These are phyloP conservation scores for Vitellaria paradoxa DNA, from an alignment of 179 eudicot genomes.

Conservation along the genomic window DNA sequence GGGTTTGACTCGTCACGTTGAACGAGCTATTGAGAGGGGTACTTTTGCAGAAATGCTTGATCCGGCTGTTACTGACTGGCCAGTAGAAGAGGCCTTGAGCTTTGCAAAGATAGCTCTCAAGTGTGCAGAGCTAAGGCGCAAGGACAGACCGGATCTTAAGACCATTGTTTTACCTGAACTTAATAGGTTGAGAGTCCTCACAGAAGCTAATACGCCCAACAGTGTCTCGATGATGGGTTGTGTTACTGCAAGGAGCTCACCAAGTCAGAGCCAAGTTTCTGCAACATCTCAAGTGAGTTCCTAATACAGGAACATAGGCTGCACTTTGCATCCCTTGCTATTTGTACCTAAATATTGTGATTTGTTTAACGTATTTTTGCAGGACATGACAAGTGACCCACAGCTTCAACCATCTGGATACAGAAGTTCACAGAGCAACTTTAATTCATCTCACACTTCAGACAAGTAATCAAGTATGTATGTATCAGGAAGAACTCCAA, in stretches of 20 bases:
- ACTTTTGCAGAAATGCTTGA: slow-evolving; percentile 41
- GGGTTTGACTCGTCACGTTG: slow-evolving; percentile 47
- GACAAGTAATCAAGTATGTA: slow-evolving; percentile 2
- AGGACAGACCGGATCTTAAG: slow-evolving; percentile 48
- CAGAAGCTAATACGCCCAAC: slow-evolving; percentile 37
- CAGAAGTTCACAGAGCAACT: slow-evolving; percentile 4
- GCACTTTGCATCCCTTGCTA: not conserved
- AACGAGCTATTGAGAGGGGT: slow-evolving; percentile 37
- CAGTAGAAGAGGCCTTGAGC: slow-evolving; percentile 31
- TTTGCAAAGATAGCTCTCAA: slow-evolving; percentile 43
- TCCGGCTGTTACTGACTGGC: slow-evolving; percentile 39
- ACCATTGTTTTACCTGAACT: slow-evolving; percentile 38
- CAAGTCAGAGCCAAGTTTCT: slow-evolving; percentile 19
- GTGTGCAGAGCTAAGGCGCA: slow-evolving; percentile 41
- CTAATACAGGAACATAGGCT: not conserved
- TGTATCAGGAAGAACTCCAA: not conserved
- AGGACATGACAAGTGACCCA: slow-evolving; percentile 14
- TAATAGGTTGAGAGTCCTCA: slow-evolving; percentile 27
- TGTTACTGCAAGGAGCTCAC: slow-evolving; percentile 18
- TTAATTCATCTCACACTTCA: not conserved
- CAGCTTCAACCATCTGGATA: slow-evolving; percentile 1
- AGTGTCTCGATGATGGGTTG: not conserved
- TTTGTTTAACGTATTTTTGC: not conserved
- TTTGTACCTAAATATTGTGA: not conserved
- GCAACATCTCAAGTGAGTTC: slow-evolving; percentile 17